phyloP scores from a whole-genome alignment of 192 early-diverging fungal species.

The Phlyctochytrium bullatum region DNA sequence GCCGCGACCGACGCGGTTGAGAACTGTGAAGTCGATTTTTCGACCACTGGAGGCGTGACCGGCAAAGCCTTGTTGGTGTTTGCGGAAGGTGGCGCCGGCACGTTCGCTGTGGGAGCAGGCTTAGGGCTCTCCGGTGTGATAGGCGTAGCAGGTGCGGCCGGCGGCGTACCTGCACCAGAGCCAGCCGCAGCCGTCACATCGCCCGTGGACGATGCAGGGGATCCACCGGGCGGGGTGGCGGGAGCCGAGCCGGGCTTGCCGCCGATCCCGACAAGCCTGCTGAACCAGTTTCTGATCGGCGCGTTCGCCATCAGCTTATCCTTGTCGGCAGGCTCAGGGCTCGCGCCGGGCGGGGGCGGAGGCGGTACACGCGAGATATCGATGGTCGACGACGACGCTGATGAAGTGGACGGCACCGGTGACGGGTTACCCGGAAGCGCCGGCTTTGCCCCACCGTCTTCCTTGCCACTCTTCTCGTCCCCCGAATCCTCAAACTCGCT shows the following conservation, averaged over 20 bases:
- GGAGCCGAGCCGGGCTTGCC: neutral
- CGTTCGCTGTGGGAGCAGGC: neutral
- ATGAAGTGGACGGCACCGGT: too few relatives aligned
- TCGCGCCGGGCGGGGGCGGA: neutral
- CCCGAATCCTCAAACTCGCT: neutral
- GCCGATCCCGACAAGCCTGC: neutral
- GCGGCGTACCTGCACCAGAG: neutral
- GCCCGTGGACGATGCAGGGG: neutral
- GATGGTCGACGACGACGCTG: too few relatives aligned
- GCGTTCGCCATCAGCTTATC: neutral
- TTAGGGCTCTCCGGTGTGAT: neutral
- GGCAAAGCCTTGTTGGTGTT: neutral
- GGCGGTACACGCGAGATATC: neutral
- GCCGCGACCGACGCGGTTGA: neutral
- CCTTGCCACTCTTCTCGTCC: neutral
- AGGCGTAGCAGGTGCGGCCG: neutral
- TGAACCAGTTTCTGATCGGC: neutral
- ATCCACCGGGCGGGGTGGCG: slow-evolving; percentile 1
- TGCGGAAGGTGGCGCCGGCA: neutral
- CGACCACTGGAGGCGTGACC: neutral
- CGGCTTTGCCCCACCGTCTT: neutral
- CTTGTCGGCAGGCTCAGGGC: neutral
- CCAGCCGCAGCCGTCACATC: neutral
- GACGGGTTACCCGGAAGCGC: too few relatives aligned
- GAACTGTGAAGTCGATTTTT: neutral